Conservation (phyloP, 805 yeast genomes). For the Candida pseudofarinosa region DNA sequence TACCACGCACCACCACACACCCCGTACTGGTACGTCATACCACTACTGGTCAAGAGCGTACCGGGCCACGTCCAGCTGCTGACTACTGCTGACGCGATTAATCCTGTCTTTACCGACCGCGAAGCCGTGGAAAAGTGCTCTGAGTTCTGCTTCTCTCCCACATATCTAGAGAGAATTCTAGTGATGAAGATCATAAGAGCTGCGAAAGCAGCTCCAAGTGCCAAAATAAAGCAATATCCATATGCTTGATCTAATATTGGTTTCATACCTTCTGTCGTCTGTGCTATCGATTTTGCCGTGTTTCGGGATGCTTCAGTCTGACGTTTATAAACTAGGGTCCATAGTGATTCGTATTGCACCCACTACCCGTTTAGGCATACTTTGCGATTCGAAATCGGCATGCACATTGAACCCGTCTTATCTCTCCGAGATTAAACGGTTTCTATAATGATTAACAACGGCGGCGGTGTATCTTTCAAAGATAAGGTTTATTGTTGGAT, state of each 20-base stretch:
- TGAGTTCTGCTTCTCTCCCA: constrained; percentile 81
- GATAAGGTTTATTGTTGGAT: too few species aligned
- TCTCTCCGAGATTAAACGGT: too few species aligned
- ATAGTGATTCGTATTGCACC: too few species aligned
- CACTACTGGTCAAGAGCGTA: constrained; percentile 41
- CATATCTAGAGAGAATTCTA: constrained; percentile 66
- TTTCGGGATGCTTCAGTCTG: too few species aligned
- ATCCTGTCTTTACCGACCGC: constrained; percentile 77
- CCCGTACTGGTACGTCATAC: constrained; percentile 75
- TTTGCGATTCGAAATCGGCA: too few species aligned
- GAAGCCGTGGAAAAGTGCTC: constrained; percentile 95
- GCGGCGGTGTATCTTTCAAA: too few species aligned
- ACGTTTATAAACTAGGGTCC: too few species aligned
- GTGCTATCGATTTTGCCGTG: too few species aligned
- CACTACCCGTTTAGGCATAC: too few species aligned
- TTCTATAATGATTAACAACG: too few species aligned
- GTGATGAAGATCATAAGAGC: constrained; percentile 78
- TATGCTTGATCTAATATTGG: constrained; percentile 63
- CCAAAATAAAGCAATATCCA: constrained; percentile 85
- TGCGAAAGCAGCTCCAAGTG: constrained; percentile 79
- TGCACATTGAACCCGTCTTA: too few species aligned
- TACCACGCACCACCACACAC: constrained; percentile 78
- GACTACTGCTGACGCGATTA: constrained; percentile 86
- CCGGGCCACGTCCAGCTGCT: constrained; percentile 80
- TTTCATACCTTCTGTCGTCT: constrained; percentile 3